These are phyloP conservation scores for Mycena alexandri DNA, from an alignment of 768 basidiomycete genomes.

Conservation along the genomic window DNA sequence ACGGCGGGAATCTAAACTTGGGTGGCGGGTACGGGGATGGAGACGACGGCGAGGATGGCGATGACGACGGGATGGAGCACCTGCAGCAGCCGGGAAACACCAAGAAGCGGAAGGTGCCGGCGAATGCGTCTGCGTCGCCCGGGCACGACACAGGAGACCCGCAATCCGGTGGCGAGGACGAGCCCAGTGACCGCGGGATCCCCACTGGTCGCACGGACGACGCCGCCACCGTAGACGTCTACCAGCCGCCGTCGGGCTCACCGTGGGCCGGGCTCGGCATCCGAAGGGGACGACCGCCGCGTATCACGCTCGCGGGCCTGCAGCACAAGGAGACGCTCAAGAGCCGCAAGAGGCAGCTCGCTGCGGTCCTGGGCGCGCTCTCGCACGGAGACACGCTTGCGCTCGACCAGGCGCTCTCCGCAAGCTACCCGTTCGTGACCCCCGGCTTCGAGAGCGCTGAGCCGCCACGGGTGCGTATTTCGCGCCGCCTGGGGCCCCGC, in stretches of 20 bases:
- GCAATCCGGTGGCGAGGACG: constrained; percentile 43
- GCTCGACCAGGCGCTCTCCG: constrained; percentile 82
- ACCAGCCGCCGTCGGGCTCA: constrained; percentile 35
- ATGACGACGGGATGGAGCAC: constrained; percentile 77
- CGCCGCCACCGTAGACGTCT: constrained; percentile 30
- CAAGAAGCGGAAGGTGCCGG: constrained; percentile 90
- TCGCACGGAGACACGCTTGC: constrained; percentile 79
- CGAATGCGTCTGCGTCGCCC: constrained; percentile 67
- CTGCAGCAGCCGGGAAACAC: constrained; percentile 84
- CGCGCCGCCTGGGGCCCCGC: constrained; percentile 66
- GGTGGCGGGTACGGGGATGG: constrained; percentile 34
- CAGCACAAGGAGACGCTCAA: constrained; percentile 83
- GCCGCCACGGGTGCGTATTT: constrained; percentile 61
- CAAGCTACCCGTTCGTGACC: constrained; percentile 52
- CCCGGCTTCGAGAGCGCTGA: constrained; percentile 39
- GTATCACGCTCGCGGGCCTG: constrained; percentile 75
- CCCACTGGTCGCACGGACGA: constrained; percentile 42
- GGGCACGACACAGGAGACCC: constrained; percentile 57
- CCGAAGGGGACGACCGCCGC: constrained; percentile 62
- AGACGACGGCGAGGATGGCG: constrained; percentile 60
- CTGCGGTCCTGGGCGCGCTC: constrained; percentile 74
- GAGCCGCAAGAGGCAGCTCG: constrained; percentile 77
- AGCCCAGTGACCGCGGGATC: constrained; percentile 44
- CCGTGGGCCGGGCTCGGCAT: constrained; percentile 34
- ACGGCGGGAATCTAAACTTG: constrained; percentile 2